phyloP scores from a whole-genome alignment of 2,329 filamentous ascomycete species.

The Neofusicoccum umdonicola region DNA sequence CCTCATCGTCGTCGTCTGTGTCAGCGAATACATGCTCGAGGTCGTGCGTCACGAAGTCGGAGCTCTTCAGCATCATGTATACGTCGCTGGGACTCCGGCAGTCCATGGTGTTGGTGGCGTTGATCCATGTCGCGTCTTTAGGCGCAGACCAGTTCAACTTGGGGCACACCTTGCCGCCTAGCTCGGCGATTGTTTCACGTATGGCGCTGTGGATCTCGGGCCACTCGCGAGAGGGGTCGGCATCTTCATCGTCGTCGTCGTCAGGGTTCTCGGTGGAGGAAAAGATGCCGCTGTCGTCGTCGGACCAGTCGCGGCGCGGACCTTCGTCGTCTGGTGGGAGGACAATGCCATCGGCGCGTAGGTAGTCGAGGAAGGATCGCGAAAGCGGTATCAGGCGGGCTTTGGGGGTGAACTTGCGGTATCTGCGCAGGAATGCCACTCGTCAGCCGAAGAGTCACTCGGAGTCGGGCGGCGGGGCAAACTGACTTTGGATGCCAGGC shows the following conservation, averaged over 20 bases:
- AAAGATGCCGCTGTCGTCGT: conserved; percentile 54
- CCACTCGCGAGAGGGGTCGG: conserved; percentile 62
- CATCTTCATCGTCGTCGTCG: conserved; percentile 57
- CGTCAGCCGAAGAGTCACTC: neutral
- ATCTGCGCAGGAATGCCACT: conserved; percentile 49
- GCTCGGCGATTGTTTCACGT: conserved; percentile 70
- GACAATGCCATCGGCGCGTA: conserved; percentile 89
- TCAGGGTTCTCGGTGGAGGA: conserved; percentile 44
- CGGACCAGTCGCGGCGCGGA: conserved; percentile 37
- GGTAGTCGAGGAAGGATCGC: conserved; percentile 74
- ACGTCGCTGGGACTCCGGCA: conserved; percentile 87
- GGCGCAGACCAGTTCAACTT: conserved; percentile 98
- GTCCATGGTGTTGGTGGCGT: conserved; percentile 83
- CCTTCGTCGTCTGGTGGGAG: conserved; percentile 68
- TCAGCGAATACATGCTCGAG: conserved; percentile 90
- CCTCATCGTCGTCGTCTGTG: conserved; percentile 40
- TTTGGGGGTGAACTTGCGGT: conserved; percentile 77
- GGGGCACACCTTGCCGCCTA: conserved; percentile 82
- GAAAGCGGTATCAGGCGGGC: conserved; percentile 79
- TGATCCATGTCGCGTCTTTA: conserved; percentile 93
- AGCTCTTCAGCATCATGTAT: conserved; percentile 90
- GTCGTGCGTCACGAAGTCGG: conserved; percentile 91
- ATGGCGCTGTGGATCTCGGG: conserved; percentile 74
- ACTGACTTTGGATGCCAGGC: conserved; percentile 76
- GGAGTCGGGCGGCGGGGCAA: neutral